Percentiles rank a stretch among this genome's conserved stretches.
phyloP scores from a whole-genome alignment of 139 green algal genomes.

The Tetradesmus obliquus region DNA sequence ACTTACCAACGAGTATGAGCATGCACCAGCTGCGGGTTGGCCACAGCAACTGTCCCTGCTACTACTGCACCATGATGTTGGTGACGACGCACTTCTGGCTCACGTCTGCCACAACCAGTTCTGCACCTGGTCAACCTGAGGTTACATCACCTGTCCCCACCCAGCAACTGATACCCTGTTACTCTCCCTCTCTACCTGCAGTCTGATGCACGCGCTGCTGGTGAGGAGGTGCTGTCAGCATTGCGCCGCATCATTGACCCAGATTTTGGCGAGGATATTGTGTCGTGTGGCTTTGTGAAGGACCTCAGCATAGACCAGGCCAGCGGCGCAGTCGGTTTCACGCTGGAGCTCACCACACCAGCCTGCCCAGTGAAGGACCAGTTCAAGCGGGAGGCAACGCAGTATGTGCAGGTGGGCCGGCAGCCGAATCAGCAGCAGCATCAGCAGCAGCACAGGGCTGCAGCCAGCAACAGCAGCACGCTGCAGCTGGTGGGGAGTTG shows the following conservation, averaged over 20 bases:
- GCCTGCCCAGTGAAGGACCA: conserved; percentile 98
- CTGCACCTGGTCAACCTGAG: background rate
- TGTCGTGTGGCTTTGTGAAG: conserved; percentile 97
- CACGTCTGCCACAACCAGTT: background rate
- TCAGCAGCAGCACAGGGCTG: background rate
- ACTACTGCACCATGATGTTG: too few species aligned
- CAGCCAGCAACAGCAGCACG: background rate
- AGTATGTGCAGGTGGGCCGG: conserved; percentile 65
- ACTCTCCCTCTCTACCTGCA: background rate
- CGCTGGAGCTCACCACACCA: conserved; percentile 96
- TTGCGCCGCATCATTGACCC: conserved; percentile 96
- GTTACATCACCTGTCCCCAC: background rate
- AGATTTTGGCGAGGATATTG: conserved; percentile 97
- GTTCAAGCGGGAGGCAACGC: conserved; percentile 81
- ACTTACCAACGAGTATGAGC: background rate
- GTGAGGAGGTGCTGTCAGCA: conserved; percentile 78
- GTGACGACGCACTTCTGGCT: too few species aligned
- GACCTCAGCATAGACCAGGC: conserved; percentile 73
- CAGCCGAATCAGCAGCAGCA: background rate
- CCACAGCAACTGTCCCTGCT: background rate
- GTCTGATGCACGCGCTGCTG: conserved; percentile 10
- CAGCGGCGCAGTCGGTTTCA: conserved; percentile 78
- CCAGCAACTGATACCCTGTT: background rate
- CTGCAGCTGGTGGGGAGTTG: too few species aligned
- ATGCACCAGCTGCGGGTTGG: background rate